A percentile compares a stretch with the other conserved stretches of the same genome.
These are phyloP conservation scores for Vinca minor DNA, from an alignment of 257 asterid species.

Conservation along the genomic window DNA sequence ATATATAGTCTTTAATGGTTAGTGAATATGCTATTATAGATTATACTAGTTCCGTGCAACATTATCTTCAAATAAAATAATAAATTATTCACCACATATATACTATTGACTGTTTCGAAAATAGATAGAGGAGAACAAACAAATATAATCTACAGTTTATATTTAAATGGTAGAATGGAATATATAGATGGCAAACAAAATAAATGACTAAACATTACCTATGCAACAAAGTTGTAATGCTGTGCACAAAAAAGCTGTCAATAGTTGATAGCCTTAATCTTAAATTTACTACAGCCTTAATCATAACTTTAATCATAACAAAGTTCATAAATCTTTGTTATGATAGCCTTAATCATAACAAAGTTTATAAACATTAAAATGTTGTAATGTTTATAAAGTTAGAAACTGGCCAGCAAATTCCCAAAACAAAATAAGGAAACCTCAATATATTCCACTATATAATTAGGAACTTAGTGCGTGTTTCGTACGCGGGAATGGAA, in stretches of 20 bases:
- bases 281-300: no score
- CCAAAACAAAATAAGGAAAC: slow-evolving; percentile 3
- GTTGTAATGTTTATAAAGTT: neutral
- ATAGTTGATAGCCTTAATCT: no score
- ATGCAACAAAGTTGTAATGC: neutral
- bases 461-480: slow-evolving; percentile 4
- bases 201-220: neutral
- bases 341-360: no score
- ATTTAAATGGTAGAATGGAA: no score
- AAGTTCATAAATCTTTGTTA: no score
- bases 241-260: no score
- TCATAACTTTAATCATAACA: no score
- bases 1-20: no score
- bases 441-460: slow-evolving; percentile 10
- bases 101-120: neutral
- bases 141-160: neutral
- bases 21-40: no score
- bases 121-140: neutral
- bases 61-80: neutral
- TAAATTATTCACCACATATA: neutral
- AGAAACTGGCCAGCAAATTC: slow-evolving; percentile 4
- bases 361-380: no score
- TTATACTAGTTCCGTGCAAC: no score
- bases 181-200: neutral
- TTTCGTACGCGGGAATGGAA: no score